These are phyloP conservation scores for Dactylorhiza incarnata DNA, from an alignment of 106 monocot species.

Conservation along the genomic window DNA sequence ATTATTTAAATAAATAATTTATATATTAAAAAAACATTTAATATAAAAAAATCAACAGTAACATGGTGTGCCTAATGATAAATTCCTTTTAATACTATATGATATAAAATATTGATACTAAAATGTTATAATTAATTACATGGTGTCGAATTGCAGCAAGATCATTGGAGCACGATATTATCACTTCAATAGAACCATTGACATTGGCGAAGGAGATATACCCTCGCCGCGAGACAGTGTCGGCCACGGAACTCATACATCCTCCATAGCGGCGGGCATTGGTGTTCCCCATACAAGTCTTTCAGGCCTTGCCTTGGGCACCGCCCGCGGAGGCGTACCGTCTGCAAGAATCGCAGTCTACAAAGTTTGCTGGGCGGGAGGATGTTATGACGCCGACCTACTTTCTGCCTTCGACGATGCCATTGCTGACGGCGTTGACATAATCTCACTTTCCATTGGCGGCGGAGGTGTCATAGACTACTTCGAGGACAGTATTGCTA, in stretches of 20 bases:
- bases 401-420: constrained; percentile 23
- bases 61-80: no score
- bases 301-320: constrained; percentile 15
- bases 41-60: no score
- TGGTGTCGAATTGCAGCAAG: background rate
- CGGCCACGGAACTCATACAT: constrained; percentile 40
- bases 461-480: background rate
- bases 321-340: constrained; percentile 11
- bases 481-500: background rate
- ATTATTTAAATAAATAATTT: no score
- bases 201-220: background rate
- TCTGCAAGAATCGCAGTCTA: constrained; percentile 11
- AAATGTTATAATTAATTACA: background rate
- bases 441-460: constrained; percentile 23
- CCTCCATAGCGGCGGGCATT: constrained; percentile 21
- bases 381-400: constrained; percentile 8
- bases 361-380: constrained; percentile 19
- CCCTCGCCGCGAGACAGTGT: constrained; percentile 14
- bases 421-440: constrained; percentile 24
- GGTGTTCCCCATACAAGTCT: background rate
- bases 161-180: constrained; percentile 19
- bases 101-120: background rate
- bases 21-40: no score
- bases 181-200: background rate
- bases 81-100: no score